These are phyloP conservation scores for Leccinum huronense DNA, from an alignment of 1,284 basidiomycete species.

Conservation along the genomic window DNA sequence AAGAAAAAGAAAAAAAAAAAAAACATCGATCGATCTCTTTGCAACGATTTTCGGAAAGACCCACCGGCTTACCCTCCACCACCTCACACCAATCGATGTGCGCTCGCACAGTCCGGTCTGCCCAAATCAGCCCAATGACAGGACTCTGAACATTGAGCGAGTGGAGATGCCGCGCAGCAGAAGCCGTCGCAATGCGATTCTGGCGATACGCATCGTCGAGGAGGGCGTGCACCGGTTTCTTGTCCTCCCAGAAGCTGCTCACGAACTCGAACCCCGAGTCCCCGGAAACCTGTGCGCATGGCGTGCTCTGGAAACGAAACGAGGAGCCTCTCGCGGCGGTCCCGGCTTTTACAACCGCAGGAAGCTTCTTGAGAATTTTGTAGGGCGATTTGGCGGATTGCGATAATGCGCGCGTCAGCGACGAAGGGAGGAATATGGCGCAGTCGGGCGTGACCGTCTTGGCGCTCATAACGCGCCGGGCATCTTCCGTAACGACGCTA, in stretches of 20 bases:
- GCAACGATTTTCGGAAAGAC: conserved; percentile 12
- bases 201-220: conserved; percentile 56
- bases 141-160: conserved; percentile 47
- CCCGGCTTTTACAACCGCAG: conserved; percentile 36
- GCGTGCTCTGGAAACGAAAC: conserved; percentile 54
- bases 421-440: conserved; percentile 45
- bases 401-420: conserved; percentile 40
- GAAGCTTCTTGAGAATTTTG: conserved; percentile 45
- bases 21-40: background rate
- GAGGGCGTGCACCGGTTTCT: conserved; percentile 50
- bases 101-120: conserved; percentile 49
- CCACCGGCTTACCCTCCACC: conserved; percentile 36
- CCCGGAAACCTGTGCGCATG: conserved; percentile 45
- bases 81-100: conserved; percentile 55
- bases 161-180: conserved; percentile 49
- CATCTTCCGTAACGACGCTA: conserved; percentile 33
- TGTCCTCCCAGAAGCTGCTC: conserved; percentile 58
- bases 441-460: conserved; percentile 50
- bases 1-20: background rate
- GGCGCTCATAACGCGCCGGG: conserved; percentile 43
- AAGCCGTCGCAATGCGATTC: conserved; percentile 55
- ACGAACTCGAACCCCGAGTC: conserved; percentile 50
- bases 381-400: conserved; percentile 45
- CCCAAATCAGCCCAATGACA: conserved; percentile 55
- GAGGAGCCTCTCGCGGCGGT: conserved; percentile 42